Evolutionary conservation across 352 stramenopile species (phyloP).

Genomic region (Phytophthora litchii): DNA sequence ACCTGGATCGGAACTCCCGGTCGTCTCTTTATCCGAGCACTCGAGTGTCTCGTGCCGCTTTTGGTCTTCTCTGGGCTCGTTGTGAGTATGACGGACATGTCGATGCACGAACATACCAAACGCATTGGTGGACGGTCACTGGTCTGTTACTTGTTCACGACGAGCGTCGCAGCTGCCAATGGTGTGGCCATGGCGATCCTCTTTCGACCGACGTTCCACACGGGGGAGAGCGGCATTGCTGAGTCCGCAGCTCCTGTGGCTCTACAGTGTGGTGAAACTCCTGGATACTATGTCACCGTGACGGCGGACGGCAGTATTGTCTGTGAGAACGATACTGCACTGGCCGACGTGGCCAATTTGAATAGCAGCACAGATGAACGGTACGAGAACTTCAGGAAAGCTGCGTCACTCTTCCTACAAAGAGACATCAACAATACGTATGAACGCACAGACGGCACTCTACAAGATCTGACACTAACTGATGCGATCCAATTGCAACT

Average conservation of each 20-base stretch:
- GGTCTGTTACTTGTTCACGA: constrained; percentile 45
- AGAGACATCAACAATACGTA: constrained; percentile 45
- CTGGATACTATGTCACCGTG: constrained; percentile 30
- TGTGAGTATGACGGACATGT: constrained; percentile 50
- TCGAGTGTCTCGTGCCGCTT: constrained; percentile 52
- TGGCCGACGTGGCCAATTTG: constrained; percentile 17
- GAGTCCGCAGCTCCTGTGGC: constrained; percentile 18
- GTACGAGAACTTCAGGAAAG: constrained; percentile 25
- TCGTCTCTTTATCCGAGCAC: constrained; percentile 52
- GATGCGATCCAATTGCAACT: too few relatives aligned
- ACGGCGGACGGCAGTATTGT: constrained; percentile 17
- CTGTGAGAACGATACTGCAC: constrained; percentile 9
- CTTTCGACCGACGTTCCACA: constrained; percentile 41
- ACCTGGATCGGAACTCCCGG: constrained; percentile 48
- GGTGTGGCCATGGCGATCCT: constrained; percentile 41
- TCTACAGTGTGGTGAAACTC: constrained; percentile 29
- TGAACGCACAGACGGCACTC: constrained; percentile 3
- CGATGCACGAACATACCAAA: constrained; percentile 39
- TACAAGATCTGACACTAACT: not conserved
- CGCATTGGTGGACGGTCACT: constrained; percentile 37
- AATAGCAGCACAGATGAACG: constrained; percentile 33
- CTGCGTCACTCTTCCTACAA: constrained; percentile 32
- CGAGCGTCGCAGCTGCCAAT: constrained; percentile 33
- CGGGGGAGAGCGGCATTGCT: constrained; percentile 7
- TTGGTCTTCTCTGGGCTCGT: constrained; percentile 54